Evolutionary conservation across 1,284 basidiomycete genomes (phyloP), one percentile per base, ranked within the genome.

Genomic region (Vanrija humicola): DNA sequence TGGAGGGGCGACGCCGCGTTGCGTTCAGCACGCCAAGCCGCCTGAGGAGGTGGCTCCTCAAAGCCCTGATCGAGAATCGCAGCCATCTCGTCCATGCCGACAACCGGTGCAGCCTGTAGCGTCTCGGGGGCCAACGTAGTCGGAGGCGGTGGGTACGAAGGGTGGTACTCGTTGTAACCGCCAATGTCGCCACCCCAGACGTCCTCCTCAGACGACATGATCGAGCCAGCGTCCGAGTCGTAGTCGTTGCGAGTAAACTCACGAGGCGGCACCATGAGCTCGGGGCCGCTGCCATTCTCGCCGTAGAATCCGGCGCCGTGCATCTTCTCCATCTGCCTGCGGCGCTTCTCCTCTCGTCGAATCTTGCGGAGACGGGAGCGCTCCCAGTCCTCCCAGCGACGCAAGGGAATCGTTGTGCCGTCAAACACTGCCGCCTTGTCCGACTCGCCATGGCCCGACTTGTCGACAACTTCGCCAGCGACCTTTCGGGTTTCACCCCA

Each of bases 371-470:
- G 80, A 38, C 95, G 83, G n/a, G 90, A 95, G 40, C 93, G 85
- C 75, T 99, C 96, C 96, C 96, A 99, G 69, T 98, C 96, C 77
- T 98, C 94, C 96, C 96, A 99, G 54, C 94, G 82, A 39, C 96
- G 85, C 68, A 98, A 78, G 0, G 96, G 93, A 25, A 98, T 85
- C 0, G 82, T 83, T 43, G 81, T 78, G 1, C 82, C 85, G 46
- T 82, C 80, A 43, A 81, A 79, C 6, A 75, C 66, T 5, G 78
- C 81, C 47, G 81, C 83, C 29, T 85, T 85, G 18, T 82, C 83
- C 34, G 34, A 34, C 67, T 96, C 92, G 21, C 68, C 67, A 8
- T 83, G 86, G 26, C 59, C 59, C 0, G 59, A 26, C 62, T 85
- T 83, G 46, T 81, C 84, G 69, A 91, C 46, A 8, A 73, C 78